These are phyloP conservation scores for Microthlaspi erraticum DNA, from an alignment of 345 rosid genomes.

Conservation along the genomic window DNA sequence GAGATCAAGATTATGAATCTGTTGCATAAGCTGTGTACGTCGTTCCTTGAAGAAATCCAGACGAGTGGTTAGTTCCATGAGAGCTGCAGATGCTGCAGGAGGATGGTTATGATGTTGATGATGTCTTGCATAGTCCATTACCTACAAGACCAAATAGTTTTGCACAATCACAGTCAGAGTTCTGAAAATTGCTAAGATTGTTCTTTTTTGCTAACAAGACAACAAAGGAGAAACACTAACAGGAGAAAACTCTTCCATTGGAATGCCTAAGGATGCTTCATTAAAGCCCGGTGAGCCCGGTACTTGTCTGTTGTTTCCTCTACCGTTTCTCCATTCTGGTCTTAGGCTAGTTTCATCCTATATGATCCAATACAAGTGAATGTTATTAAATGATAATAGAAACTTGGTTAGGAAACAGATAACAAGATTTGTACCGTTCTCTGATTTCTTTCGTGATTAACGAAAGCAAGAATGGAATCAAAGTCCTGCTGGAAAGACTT, in stretches of 20 bases:
- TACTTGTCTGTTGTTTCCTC: slow-evolving; percentile 82
- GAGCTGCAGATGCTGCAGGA: slow-evolving; percentile 74
- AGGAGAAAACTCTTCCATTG: slow-evolving; percentile 44
- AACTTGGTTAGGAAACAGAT: too few relatives aligned
- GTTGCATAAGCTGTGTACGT: slow-evolving; percentile 95
- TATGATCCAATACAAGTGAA: not conserved
- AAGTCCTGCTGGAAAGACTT: slow-evolving; percentile 88
- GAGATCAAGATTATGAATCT: slow-evolving; percentile 88
- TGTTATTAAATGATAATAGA: slow-evolving; percentile 5
- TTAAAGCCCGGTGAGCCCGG: slow-evolving; percentile 43
- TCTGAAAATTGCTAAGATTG: not conserved
- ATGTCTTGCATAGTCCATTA: slow-evolving; percentile 47
- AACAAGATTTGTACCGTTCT: slow-evolving; percentile 51
- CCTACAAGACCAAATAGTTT: slow-evolving; percentile 47
- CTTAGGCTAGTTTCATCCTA: slow-evolving; percentile 67
- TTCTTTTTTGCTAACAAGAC: not conserved
- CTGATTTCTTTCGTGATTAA: slow-evolving; percentile 87
- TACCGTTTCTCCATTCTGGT: slow-evolving; percentile 69
- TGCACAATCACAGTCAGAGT: not conserved
- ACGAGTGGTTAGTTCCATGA: slow-evolving; percentile 85
- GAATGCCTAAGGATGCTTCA: slow-evolving; percentile 42
- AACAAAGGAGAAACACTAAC: slow-evolving; percentile 17
- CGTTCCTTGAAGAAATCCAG: slow-evolving; percentile 98
- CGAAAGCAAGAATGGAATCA: slow-evolving; percentile 86
- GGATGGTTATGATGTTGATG: slow-evolving; percentile 64